Evolutionary conservation across 1,139 yeast species (phyloP).

Genomic region (Candida sp.): DNA sequence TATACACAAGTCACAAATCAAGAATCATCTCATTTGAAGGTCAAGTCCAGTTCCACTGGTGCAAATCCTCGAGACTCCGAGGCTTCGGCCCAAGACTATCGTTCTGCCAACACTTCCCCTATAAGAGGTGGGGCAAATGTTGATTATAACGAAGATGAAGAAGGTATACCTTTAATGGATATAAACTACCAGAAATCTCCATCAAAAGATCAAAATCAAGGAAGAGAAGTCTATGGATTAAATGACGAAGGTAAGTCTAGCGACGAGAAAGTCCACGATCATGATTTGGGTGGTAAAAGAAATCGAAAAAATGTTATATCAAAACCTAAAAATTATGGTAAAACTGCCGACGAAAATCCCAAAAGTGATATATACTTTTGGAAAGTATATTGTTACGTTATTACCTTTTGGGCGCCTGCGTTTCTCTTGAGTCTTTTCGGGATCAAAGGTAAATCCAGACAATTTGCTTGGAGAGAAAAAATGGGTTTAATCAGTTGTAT

Average conservation of each 20-base stretch:
- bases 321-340: constrained; percentile 6
- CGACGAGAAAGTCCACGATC: background rate
- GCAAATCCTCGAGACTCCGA: constrained; percentile 49
- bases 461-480: constrained; percentile 97
- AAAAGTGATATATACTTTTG: constrained; percentile 55
- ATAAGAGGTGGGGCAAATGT: constrained; percentile 3
- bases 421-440: constrained; percentile 73
- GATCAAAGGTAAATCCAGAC: constrained; percentile 74
- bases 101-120: constrained; percentile 3
- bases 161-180: constrained; percentile 47
- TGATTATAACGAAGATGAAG: constrained; percentile 25
- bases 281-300: constrained; percentile 16
- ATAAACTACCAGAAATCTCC: constrained; percentile 11
- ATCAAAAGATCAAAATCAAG: constrained; percentile 22
- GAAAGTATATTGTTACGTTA: constrained; percentile 73
- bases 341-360: constrained; percentile 9
- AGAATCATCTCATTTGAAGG: constrained; percentile 56
- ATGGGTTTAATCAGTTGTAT: constrained; percentile 81
- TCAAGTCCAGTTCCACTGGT: constrained; percentile 75
- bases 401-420: constrained; percentile 93
- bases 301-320: constrained; percentile 5
- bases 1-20: constrained; percentile 81
- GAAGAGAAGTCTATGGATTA: constrained; percentile 52
- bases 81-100: constrained; percentile 8
- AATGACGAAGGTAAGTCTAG: constrained; percentile 49